phyloP scores from a whole-genome alignment of 2,329 filamentous ascomycete species.

The Tolypocladium paradoxum region DNA sequence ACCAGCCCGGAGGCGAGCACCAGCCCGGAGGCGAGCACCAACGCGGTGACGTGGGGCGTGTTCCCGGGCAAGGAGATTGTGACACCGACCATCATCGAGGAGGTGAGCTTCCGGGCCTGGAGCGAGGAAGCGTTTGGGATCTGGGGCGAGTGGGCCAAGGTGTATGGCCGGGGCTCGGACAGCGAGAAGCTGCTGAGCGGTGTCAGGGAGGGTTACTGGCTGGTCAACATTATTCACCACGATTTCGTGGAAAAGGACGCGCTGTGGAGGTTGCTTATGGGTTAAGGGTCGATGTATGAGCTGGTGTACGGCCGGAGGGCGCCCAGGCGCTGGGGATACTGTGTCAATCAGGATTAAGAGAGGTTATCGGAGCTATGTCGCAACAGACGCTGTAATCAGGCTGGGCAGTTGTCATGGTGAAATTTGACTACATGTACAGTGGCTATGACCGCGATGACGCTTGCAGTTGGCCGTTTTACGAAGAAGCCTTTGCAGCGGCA shows the following conservation, averaged over 20 bases:
- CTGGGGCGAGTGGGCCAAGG: constrained; percentile 85
- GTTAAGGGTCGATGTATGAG: constrained; percentile 10
- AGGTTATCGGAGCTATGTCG: background rate
- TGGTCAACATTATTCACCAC: constrained; percentile 86
- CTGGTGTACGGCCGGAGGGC: too few species aligned
- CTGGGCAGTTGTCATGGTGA: too few species aligned
- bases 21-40: constrained; percentile 49
- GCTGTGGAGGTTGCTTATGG: constrained; percentile 58
- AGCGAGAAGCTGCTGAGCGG: constrained; percentile 61
- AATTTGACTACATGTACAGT: background rate
- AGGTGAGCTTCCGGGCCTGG: constrained; percentile 90
- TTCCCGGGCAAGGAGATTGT: constrained; percentile 95
- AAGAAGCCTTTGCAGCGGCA: too few species aligned
- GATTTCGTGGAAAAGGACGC: constrained; percentile 61
- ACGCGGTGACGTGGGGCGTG: constrained; percentile 93
- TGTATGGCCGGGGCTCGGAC: constrained; percentile 66
- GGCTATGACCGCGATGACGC: background rate
- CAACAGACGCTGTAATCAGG: background rate
- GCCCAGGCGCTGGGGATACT: background rate
- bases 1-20: constrained; percentile 28
- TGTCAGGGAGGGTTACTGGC: constrained; percentile 62
- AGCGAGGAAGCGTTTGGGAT: constrained; percentile 92
- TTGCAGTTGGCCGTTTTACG: too few species aligned
- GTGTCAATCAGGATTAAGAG: background rate
- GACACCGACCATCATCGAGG: constrained; percentile 92